Evolutionary conservation across 192 early-diverging fungal genomes (phyloP).

Genomic region (Haplosporangium gracile): DNA sequence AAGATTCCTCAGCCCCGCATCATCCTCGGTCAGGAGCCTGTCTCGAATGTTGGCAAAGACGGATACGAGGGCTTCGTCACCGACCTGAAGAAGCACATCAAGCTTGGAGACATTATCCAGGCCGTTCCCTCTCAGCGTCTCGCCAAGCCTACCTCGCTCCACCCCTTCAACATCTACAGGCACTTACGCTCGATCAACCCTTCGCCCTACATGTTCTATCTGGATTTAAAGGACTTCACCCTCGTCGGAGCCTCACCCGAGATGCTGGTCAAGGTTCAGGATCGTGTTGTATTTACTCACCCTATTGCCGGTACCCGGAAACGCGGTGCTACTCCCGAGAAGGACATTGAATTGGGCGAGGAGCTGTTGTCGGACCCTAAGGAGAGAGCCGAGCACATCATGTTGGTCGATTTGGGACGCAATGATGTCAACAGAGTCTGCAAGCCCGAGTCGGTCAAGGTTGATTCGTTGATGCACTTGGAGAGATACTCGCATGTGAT

Average conservation of each 20-base stretch:
- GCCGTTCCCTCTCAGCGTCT: constrained; percentile 96
- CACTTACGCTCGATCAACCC: constrained; percentile 95
- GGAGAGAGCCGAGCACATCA: constrained; percentile 98
- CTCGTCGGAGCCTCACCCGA: constrained; percentile 98
- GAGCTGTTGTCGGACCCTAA: constrained; percentile 94
- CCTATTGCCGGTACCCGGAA: constrained; percentile 98
- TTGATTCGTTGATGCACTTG: constrained; percentile 97
- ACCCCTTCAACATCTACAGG: constrained; percentile 99
- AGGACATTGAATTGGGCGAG: constrained; percentile 91
- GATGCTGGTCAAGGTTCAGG: constrained; percentile 94
- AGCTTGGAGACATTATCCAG: constrained; percentile 97
- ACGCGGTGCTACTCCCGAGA: constrained; percentile 86
- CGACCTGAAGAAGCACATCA: constrained; percentile 91
- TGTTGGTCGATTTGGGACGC: constrained; percentile 98
- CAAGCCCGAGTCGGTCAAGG: constrained; percentile 90
- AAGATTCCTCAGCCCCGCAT: constrained; percentile 84
- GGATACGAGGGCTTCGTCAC: constrained; percentile 93
- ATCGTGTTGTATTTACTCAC: constrained; percentile 87
- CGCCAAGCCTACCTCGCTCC: constrained; percentile 85
- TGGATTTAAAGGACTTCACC: constrained; percentile 93
- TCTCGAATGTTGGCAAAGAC: constrained; percentile 92
- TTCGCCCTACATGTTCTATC: constrained; percentile 99
- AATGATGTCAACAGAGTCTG: constrained; percentile 99
- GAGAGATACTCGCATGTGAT: constrained; percentile 98
- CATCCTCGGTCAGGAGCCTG: constrained; percentile 72